Conservation (phyloP, 169 alveolate species). For the Eimeria mitis region DNA sequence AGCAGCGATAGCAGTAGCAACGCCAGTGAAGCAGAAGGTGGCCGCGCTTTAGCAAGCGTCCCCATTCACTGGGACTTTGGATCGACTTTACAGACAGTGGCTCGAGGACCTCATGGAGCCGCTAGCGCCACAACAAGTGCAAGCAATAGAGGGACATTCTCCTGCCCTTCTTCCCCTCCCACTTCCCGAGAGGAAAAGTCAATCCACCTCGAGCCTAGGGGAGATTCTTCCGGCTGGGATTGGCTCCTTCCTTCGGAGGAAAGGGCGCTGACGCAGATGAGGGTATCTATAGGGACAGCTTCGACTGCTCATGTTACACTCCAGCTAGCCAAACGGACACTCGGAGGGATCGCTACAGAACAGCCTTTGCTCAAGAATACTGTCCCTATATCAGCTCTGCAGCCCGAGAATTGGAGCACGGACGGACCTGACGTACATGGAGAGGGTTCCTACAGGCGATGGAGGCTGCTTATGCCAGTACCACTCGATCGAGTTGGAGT, state of each 20-base stretch:
- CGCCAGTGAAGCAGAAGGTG: conserved; percentile 56
- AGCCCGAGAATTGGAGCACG: neutral
- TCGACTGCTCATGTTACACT: conserved; percentile 54
- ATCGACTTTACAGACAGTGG: neutral
- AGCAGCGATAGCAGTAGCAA: conserved; percentile 25
- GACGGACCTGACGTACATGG: neutral
- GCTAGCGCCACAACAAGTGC: neutral
- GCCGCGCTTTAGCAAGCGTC: conserved; percentile 22
- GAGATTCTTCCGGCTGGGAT: conserved; percentile 5
- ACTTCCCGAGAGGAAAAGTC: neutral
- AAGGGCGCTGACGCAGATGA: conserved; percentile 57
- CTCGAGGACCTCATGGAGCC: neutral
- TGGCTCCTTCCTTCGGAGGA: conserved; percentile 56
- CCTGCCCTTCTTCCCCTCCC: conserved; percentile 60
- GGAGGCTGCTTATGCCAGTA: conserved; percentile 69
- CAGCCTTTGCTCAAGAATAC: neutral
- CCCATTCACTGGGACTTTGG: conserved; percentile 60
- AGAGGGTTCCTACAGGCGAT: conserved; percentile 15
- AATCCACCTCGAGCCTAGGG: neutral
- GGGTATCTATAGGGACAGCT: conserved; percentile 33
- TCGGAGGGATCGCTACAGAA: neutral
- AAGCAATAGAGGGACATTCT: neutral
- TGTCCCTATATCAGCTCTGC: neutral
- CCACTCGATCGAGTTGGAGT: conserved; percentile 79
- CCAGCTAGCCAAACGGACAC: conserved; percentile 27